A percentile compares a stretch with the other conserved stretches of the same genome.
Conservation (phyloP, 225 moss, liverwort and hornwort species). For the Marchantia paleacea region DNA sequence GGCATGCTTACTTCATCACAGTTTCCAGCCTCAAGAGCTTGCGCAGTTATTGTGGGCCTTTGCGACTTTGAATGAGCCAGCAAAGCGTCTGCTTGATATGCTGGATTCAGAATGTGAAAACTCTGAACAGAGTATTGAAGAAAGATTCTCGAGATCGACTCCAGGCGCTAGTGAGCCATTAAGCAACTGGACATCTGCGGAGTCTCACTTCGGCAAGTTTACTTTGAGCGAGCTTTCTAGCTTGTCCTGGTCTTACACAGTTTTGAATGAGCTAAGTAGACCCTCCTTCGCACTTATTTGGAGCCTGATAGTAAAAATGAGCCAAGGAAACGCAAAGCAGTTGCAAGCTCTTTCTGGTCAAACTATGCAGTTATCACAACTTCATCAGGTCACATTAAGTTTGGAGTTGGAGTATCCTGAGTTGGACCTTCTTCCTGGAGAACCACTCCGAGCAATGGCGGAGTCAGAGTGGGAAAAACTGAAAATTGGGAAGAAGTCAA, state of each 20-base stretch:
- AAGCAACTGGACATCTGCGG: not conserved
- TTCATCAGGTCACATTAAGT: slow-evolving; percentile 66
- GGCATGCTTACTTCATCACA: slow-evolving; percentile 39
- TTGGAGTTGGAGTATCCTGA: slow-evolving; percentile 60
- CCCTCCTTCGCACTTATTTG: slow-evolving; percentile 63
- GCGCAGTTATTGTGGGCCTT: slow-evolving; percentile 94
- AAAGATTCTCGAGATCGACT: not conserved
- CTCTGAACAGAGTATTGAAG: not conserved
- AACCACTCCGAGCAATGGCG: slow-evolving; percentile 42
- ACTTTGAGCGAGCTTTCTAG: slow-evolving; percentile 70
- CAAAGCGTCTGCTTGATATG: slow-evolving; percentile 52
- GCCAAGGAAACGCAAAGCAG: slow-evolving; percentile 15
- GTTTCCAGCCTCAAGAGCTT: slow-evolving; percentile 71
- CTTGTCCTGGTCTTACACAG: slow-evolving; percentile 85
- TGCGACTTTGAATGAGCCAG: slow-evolving; percentile 62
- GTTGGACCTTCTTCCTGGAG: slow-evolving; percentile 30
- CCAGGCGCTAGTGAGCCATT: not conserved
- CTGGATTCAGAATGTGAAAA: slow-evolving; percentile 43
- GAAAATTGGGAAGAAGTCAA: slow-evolving; percentile 49
- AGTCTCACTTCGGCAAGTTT: slow-evolving; percentile 36
- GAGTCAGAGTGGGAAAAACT: slow-evolving; percentile 56
- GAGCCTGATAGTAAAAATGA: slow-evolving; percentile 46
- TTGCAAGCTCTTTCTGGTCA: slow-evolving; percentile 18
- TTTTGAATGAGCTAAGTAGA: slow-evolving; percentile 55
- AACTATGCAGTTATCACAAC: slow-evolving; percentile 58